Evolutionary conservation across 2,329 filamentous ascomycete species (phyloP), one percentile per base, ranked within the genome.

Genomic region (Cladosporium sp.): DNA sequence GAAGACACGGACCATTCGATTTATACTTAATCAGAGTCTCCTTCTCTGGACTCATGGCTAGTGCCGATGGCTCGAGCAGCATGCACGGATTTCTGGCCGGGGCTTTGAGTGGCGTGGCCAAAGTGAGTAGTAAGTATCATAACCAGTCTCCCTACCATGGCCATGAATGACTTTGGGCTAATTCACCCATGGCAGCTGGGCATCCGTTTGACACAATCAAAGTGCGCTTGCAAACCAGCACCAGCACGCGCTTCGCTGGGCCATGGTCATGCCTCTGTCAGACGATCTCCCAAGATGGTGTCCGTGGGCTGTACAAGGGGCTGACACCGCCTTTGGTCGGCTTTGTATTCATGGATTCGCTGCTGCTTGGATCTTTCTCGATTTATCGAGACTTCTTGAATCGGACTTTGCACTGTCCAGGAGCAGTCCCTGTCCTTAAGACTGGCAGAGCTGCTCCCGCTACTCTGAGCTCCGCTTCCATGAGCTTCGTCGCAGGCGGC

Each of bases 291-390:
- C 88, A 92, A 71, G 94, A 99, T 74, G 93, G 93, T 50, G 76
- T 95, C 45, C 76, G 81, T 51, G 94, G 91, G 2, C 80, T 99
- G 42, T 99, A 97, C 82, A 97, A 97, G 78, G 92, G 93, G 68
- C 92, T 92, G 9, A 90, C 89, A 20, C 93, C 93, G 58, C 94
- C 94, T 54, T 80, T 97, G 51, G 85, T 97, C 54, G 94, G 94
- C 67, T 97, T 94, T 93, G 96, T 97, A 89, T 90, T 95, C 70
- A 97, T 97, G 93, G 94, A 99, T 78, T 86, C 82, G 57, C 73
- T 88, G 77, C 96, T 97, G 92, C 83, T 97, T 36, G 94, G 94
- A 43, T 95, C 90, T 19, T 80, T 99, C 65, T 95, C 89, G 28
- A 83, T 96, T 51, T 97, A 97, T 78, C 89, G 93, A 40, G 87